phyloP scores from a whole-genome alignment of 2,329 filamentous ascomycete species.

The Pleoardoris graminearum region DNA sequence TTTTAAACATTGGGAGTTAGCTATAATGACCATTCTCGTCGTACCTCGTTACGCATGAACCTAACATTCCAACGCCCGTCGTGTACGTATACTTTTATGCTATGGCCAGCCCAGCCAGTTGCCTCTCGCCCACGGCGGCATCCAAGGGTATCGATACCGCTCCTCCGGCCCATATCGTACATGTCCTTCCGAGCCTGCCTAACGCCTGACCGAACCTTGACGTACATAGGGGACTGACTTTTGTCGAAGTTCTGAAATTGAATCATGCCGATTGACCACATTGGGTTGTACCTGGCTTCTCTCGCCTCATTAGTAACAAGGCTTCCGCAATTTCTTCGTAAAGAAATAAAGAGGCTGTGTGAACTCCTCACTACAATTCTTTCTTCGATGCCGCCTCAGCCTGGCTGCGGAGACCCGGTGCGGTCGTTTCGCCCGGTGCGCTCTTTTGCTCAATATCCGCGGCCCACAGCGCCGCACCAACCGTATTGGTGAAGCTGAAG shows the following conservation, averaged over 20 bases:
- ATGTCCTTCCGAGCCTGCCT: constrained; percentile 5
- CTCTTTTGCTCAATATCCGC: constrained; percentile 70
- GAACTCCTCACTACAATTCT: constrained; percentile 42
- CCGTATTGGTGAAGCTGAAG: constrained; percentile 88
- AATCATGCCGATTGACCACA: constrained; percentile 11
- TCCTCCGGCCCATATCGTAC: constrained; percentile 17
- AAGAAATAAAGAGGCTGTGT: too few species aligned
- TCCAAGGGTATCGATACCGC: constrained; percentile 39
- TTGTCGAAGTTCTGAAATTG: constrained; percentile 5
- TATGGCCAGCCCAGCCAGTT: constrained; percentile 35
- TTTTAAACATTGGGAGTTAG: too few species aligned
- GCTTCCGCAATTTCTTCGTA: too few species aligned
- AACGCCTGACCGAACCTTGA: constrained; percentile 11
- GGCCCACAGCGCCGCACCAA: constrained; percentile 93
- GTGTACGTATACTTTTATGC: neutral
- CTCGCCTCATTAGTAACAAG: neutral
- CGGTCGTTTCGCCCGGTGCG: constrained; percentile 31
- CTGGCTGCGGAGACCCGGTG: constrained; percentile 42
- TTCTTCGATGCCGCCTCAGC: constrained; percentile 38
- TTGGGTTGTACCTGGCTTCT: neutral
- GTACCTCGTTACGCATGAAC: neutral
- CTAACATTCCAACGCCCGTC: neutral
- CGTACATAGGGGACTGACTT: neutral
- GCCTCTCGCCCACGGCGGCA: constrained; percentile 39
- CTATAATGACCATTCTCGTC: neutral